Evolutionary conservation across 2,329 filamentous ascomycete species (phyloP).

Genomic region (Neonectria hederae): DNA sequence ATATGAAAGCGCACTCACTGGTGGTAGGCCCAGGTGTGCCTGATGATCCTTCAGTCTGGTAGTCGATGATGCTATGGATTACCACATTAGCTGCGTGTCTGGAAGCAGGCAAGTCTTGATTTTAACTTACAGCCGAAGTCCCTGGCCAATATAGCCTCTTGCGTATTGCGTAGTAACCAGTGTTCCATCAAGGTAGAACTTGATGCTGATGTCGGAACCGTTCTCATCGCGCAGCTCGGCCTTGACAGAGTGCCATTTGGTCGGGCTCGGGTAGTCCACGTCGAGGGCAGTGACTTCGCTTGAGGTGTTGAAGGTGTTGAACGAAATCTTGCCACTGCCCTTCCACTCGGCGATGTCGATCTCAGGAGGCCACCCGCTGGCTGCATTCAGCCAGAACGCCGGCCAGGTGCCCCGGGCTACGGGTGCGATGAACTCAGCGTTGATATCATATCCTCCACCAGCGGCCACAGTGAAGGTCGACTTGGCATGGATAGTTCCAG

Average conservation of each 20-base stretch:
- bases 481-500: constrained; percentile 31
- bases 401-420: constrained; percentile 27
- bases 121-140: not conserved
- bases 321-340: constrained; percentile 31
- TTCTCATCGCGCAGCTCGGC: constrained; percentile 34
- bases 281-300: constrained; percentile 25
- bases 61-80: not conserved
- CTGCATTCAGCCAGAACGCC: constrained; percentile 34
- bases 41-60: not conserved
- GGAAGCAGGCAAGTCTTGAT: not conserved
- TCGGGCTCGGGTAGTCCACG: constrained; percentile 24
- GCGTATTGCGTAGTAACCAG: not conserved
- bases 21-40: not conserved
- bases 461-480: constrained; percentile 25
- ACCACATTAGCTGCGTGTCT: not conserved
- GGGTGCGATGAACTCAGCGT: constrained; percentile 29
- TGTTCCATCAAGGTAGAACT: constrained; percentile 29
- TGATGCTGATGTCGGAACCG: constrained; percentile 29
- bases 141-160: not conserved
- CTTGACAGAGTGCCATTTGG: constrained; percentile 30
- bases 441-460: constrained; percentile 29
- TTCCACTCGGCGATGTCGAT: constrained; percentile 35
- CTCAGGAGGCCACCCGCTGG: constrained; percentile 30
- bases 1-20: not conserved
- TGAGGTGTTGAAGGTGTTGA: constrained; percentile 34